phyloP scores from a whole-genome alignment of 2,329 filamentous ascomycete species.

The Arthrobotrys conoides region DNA sequence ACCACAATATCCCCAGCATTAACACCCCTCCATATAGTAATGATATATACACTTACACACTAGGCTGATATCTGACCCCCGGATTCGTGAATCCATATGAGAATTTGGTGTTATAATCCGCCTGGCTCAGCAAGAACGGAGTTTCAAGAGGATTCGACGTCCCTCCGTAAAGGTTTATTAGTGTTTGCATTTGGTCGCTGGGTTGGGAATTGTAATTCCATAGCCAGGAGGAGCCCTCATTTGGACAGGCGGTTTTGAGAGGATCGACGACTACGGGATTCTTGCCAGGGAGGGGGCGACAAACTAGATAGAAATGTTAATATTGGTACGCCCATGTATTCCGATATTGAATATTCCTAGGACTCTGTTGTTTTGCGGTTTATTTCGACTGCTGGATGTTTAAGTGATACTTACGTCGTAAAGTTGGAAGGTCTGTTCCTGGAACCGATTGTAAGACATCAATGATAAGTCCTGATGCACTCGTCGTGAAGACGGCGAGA shows the following conservation, averaged over 20 bases:
- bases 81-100: constrained; percentile 39
- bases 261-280: constrained; percentile 35
- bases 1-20: no score
- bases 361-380: no score
- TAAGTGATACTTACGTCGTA: constrained; percentile 33
- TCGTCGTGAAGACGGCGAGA: constrained; percentile 1
- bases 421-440: neutral
- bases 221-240: constrained; percentile 34
- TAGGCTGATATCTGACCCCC: constrained; percentile 35
- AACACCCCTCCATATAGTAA: no score
- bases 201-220: constrained; percentile 44
- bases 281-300: constrained; percentile 25
- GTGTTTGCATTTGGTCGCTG: constrained; percentile 9
- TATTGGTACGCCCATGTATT: neutral
- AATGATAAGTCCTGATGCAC: constrained; percentile 42
- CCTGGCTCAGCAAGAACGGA: constrained; percentile 26
- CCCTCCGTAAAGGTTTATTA: constrained; percentile 30
- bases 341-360: no score
- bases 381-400: no score
- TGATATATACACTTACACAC: constrained; percentile 21
- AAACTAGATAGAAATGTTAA: constrained; percentile 28
- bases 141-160: neutral
- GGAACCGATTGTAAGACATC: constrained; percentile 27
- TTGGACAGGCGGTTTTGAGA: constrained; percentile 6
- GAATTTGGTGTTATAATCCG: constrained; percentile 34